phyloP scores from a whole-genome alignment of 257 asterid species.

The Avicennia marina region DNA sequence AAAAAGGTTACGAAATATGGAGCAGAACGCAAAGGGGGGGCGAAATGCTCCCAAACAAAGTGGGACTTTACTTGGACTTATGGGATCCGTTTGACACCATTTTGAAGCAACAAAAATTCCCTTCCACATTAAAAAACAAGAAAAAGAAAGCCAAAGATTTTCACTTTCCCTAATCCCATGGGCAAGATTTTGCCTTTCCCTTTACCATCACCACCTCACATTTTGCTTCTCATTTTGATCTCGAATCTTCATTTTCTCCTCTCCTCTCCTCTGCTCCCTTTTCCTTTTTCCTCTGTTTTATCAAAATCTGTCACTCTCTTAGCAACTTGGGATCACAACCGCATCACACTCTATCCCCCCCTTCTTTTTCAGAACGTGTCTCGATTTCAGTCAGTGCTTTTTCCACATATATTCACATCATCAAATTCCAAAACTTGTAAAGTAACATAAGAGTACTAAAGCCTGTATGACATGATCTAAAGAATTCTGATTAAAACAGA shows the following conservation, averaged over 20 bases:
- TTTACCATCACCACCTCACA: conserved; percentile 24
- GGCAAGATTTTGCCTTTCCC: conserved; percentile 37
- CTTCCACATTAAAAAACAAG: no score
- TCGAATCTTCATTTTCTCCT: conserved; percentile 29
- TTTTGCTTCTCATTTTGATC: no score
- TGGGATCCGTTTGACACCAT: conserved; percentile 41
- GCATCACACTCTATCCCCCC: no score
- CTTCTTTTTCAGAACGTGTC: conserved; percentile 46
- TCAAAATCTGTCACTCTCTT: conserved; percentile 40
- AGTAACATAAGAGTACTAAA: no score
- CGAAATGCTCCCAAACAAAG: conserved; percentile 20
- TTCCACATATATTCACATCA: conserved; percentile 23
- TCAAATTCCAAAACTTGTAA: no score
- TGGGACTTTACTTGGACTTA: conserved; percentile 32
- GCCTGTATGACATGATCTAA: no score
- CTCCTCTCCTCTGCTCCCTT: background rate
- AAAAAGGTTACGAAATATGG: no score
- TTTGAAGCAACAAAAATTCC: conserved; percentile 37
- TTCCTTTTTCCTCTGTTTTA: conserved; percentile 17
- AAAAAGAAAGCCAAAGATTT: conserved; percentile 32
- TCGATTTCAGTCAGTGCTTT: conserved; percentile 31
- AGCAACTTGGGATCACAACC: conserved; percentile 48
- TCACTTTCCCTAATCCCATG: conserved; percentile 59
- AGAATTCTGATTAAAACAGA: no score
- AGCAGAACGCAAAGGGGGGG: background rate